Evolutionary conservation across 768 basidiomycete species (phyloP), one percentile per base, ranked within the genome.

Genomic region (Mycena sanguinolenta): DNA sequence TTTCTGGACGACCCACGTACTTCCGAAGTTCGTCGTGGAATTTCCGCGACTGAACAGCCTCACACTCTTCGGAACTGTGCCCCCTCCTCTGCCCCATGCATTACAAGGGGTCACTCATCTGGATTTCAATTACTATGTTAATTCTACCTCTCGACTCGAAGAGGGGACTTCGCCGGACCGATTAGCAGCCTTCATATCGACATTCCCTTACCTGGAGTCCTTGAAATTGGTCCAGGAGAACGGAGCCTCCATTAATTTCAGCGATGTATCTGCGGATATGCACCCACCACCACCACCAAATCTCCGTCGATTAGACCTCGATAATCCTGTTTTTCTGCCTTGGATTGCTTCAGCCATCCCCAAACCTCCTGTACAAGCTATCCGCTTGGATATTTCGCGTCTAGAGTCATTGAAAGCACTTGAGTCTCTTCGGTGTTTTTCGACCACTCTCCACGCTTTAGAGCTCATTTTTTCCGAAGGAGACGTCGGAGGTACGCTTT

Each of bases 141-240:
- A n/a, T 4, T 28, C 30, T 30, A 49, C 5, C 19, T 1, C 32
- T 5, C 30, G 38, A 17, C 44, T 34, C 3, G 9, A 21, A n/a
- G 19, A 9, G 21, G 9, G 19, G 4, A 8, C 12, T 6, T 46
- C 27, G n/a, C 63, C 52, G 32, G 52, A 55, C 30, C 63, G 42
- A 1, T 39, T 70, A 3, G 39, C 63, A 9, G 14, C 17, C 7
- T 60, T 65, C 42, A 61, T 70, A 21, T 42, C 63, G 21, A 13
- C 23, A 10, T 65, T 70, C 39, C 42, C 63, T 6, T 63, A 58
- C 25, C n/a, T 70, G 34, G 63, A 70, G 7, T 38, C 50, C n/a
- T n/a, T 70, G 63, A 70, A 70, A n/a, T 8, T 65, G 63, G 42
- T 57, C 25, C 63, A 70, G 58, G 69, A 70, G 58, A 54, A 55